These are phyloP conservation scores for Moesziomyces globuligerus DNA, from an alignment of 1,284 basidiomycete species.

Conservation along the genomic window DNA sequence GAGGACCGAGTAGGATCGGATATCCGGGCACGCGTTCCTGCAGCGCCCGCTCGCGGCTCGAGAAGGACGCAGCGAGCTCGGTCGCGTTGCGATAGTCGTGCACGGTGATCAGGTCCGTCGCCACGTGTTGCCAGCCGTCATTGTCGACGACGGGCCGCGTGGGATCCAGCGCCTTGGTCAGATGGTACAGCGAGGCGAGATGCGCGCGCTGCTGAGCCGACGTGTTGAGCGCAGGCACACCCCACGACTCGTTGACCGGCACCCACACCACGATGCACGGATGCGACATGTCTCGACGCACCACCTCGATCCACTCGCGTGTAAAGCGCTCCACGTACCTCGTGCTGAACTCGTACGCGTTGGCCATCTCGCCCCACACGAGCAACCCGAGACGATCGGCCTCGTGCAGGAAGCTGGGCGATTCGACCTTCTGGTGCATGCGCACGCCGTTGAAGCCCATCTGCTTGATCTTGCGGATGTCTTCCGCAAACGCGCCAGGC, in stretches of 20 bases:
- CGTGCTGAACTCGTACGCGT: constrained; percentile 47
- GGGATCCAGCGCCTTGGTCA: constrained; percentile 49
- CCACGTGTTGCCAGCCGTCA: constrained; percentile 54
- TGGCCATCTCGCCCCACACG: constrained; percentile 55
- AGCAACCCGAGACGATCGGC: constrained; percentile 48
- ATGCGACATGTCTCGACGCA: constrained; percentile 44
- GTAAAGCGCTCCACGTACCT: constrained; percentile 36
- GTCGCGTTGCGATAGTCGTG: constrained; percentile 42
- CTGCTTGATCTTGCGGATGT: constrained; percentile 46
- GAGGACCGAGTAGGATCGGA: constrained; percentile 18
- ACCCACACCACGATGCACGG: constrained; percentile 54
- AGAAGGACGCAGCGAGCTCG: constrained; percentile 12
- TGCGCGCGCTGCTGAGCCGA: constrained; percentile 33
- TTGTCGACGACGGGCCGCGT: constrained; percentile 42
- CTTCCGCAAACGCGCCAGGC: constrained; percentile 15
- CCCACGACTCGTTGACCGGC: constrained; percentile 53
- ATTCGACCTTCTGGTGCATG: constrained; percentile 53
- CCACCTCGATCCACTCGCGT: constrained; percentile 49
- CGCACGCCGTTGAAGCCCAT: constrained; percentile 50
- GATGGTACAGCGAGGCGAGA: constrained; percentile 36
- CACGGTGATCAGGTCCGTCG: constrained; percentile 37
- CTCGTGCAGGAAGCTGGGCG: constrained; percentile 29
- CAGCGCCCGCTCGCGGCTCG: constrained; percentile 4
- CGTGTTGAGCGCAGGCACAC: constrained; percentile 29
- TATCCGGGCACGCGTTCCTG: constrained; percentile 21